Percentiles rank a stretch among this genome's conserved stretches.
These are phyloP conservation scores for Dissophora ornata DNA, from an alignment of 192 early-diverging fungal genomes.

Conservation along the genomic window DNA sequence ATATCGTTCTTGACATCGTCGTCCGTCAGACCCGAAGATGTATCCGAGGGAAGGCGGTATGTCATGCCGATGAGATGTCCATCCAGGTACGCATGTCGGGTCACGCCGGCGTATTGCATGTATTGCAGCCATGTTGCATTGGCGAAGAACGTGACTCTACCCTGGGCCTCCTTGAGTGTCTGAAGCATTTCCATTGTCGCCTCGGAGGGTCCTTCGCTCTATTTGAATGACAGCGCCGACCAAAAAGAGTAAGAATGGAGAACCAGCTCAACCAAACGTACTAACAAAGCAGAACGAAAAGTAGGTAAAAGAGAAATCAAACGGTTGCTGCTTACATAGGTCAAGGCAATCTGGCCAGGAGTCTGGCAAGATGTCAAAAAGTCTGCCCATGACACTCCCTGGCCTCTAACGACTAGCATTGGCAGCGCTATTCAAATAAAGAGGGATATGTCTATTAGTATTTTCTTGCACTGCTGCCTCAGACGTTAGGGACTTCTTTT, in stretches of 20 bases:
- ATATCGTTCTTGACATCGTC: constrained; percentile 57
- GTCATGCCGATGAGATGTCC: constrained; percentile 68
- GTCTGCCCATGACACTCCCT: constrained; percentile 30
- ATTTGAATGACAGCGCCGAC: too few relatives aligned
- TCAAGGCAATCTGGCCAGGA: constrained; percentile 59
- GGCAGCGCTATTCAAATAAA: constrained; percentile 13
- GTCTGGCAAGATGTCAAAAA: constrained; percentile 44
- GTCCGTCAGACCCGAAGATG: constrained; percentile 49
- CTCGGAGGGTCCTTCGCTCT: constrained; percentile 65
- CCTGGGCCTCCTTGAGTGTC: constrained; percentile 57
- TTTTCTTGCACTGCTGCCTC: too few relatives aligned
- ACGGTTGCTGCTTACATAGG: constrained; percentile 52
- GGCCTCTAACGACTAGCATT: constrained; percentile 11
- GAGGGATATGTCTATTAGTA: too few relatives aligned
- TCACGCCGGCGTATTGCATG: constrained; percentile 63
- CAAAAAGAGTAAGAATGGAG: too few relatives aligned
- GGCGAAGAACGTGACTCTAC: constrained; percentile 60
- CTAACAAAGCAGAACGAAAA: too few relatives aligned
- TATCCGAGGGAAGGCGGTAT: constrained; percentile 61
- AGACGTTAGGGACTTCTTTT: too few relatives aligned
- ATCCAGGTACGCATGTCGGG: constrained; percentile 63
- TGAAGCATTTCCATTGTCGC: constrained; percentile 63
- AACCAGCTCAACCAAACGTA: too few relatives aligned
- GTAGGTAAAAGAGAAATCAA: neutral
- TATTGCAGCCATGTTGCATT: constrained; percentile 66